phyloP scores from a whole-genome alignment of 1,284 basidiomycete genomes.

The Salmacisia buchloeana region DNA sequence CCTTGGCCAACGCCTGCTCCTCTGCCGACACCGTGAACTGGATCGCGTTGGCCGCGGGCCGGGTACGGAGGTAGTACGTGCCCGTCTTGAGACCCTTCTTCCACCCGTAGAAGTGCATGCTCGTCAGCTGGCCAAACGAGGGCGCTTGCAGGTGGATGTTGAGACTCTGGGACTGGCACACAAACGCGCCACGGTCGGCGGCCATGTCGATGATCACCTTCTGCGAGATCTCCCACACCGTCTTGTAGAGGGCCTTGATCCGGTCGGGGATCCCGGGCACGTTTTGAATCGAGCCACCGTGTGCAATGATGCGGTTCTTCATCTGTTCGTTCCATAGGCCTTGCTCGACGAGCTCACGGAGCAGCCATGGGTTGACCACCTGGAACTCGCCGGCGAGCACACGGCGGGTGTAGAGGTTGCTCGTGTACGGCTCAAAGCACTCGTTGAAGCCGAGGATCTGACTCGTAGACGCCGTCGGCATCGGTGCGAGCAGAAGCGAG shows the following conservation, averaged over 20 bases:
- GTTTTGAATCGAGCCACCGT: slow-evolving; percentile 80
- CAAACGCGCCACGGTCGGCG: slow-evolving; percentile 96
- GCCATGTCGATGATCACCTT: slow-evolving; percentile 97
- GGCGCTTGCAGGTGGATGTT: slow-evolving; percentile 92
- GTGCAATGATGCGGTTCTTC: slow-evolving; percentile 99
- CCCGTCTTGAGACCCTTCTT: slow-evolving; percentile 97
- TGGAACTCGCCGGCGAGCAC: slow-evolving; percentile 99
- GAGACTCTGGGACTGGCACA: slow-evolving; percentile 76
- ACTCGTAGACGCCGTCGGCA: slow-evolving; percentile 98
- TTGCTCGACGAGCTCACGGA: slow-evolving; percentile 91
- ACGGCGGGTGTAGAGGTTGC: slow-evolving; percentile 96
- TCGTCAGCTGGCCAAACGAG: slow-evolving; percentile 75
- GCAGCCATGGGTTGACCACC: slow-evolving; percentile 95
- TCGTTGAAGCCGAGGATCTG: slow-evolving; percentile 99
- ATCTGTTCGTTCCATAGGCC: slow-evolving; percentile 96
- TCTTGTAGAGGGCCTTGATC: slow-evolving; percentile 84
- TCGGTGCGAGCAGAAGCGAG: slow-evolving; percentile 89
- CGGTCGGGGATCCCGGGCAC: slow-evolving; percentile 49
- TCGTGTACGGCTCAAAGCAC: slow-evolving; percentile 95
- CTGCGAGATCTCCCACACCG: slow-evolving; percentile 98
- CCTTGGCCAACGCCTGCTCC: slow-evolving; percentile 66
- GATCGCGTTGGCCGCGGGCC: slow-evolving; percentile 89
- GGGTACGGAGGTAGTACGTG: slow-evolving; percentile 77
- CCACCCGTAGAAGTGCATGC: slow-evolving; percentile 99
- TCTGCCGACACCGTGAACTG: slow-evolving; percentile 89